Evolutionary conservation across 805 yeast genomes (phyloP).

Genomic region (Grigorovia jiainica): DNA sequence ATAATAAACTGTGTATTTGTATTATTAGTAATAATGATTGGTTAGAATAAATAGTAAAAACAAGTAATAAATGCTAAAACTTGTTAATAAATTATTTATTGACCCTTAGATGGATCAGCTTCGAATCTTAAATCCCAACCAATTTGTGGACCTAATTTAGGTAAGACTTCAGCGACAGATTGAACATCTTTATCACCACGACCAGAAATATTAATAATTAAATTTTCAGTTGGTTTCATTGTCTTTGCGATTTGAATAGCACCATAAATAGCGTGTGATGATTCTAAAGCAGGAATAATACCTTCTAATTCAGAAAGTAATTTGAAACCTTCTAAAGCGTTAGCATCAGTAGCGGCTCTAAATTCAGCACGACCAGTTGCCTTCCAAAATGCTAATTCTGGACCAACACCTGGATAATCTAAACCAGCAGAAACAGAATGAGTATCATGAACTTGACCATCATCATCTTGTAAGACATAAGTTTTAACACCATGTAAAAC

Average conservation of each 20-base stretch:
- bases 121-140: slow-evolving; percentile 95
- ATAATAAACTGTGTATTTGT: too few species aligned
- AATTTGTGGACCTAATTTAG: slow-evolving; percentile 79
- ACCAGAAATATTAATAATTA: slow-evolving; percentile 88
- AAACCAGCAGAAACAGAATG: slow-evolving; percentile 98
- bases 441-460: slow-evolving; percentile 96
- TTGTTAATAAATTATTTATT: too few species aligned
- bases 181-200: slow-evolving; percentile 99
- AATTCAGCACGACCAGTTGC: slow-evolving; percentile 86
- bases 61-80: too few species aligned
- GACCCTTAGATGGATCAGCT: slow-evolving; percentile 22
- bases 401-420: slow-evolving; percentile 99
- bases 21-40: background rate
- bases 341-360: slow-evolving; percentile 88
- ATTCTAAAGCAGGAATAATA: slow-evolving; percentile 96
- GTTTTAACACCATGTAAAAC: slow-evolving; percentile 97
- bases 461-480: slow-evolving; percentile 78
- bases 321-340: slow-evolving; percentile 86
- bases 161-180: slow-evolving; percentile 90
- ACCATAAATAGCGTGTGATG: slow-evolving; percentile 92
- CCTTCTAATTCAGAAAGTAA: slow-evolving; percentile 89
- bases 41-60: too few species aligned
- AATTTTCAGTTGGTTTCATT: slow-evolving; percentile 65
- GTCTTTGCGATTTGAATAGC: slow-evolving; percentile 83
- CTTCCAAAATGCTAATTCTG: slow-evolving; percentile 94